Evolutionary conservation across 495 filamentous ascomycete species (phyloP).

Genomic region (Evansstolkia leycettana): DNA sequence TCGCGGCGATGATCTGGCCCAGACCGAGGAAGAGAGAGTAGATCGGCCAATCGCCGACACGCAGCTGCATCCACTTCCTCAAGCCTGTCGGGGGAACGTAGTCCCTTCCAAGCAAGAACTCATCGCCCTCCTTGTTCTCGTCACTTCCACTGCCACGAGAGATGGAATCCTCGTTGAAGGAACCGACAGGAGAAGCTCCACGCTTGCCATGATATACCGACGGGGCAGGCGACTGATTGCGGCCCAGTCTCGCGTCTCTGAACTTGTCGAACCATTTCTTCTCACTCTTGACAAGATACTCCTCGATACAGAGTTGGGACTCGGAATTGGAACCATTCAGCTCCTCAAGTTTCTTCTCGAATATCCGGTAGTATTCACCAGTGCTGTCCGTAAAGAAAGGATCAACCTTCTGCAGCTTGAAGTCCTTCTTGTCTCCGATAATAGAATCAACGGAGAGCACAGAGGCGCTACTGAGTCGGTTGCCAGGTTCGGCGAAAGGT

Average conservation of each 20-base stretch:
- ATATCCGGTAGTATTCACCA: constrained; percentile 47
- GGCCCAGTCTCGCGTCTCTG: constrained; percentile 43
- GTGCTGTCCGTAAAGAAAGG: constrained; percentile 60
- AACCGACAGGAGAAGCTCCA: constrained; percentile 20
- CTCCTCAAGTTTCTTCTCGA: constrained; percentile 46
- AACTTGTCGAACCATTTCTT: constrained; percentile 59
- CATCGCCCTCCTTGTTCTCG: constrained; percentile 19
- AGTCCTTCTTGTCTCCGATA: constrained; percentile 49
- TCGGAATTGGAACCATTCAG: constrained; percentile 46
- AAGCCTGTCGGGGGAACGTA: constrained; percentile 57
- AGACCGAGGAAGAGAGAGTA: constrained; percentile 57
- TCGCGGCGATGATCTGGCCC: constrained; percentile 58
- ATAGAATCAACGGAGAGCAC: constrained; percentile 41
- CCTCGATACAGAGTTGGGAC: constrained; percentile 52
- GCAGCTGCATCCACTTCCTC: constrained; percentile 38
- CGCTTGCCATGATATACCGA: constrained; percentile 26
- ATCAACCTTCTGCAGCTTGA: constrained; percentile 55
- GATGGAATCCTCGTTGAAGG: constrained; percentile 24
- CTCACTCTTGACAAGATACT: constrained; percentile 54
- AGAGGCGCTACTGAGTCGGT: constrained; percentile 32
- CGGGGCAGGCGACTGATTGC: constrained; percentile 32
- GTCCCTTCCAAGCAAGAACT: constrained; percentile 51
- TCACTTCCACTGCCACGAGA: constrained; percentile 26
- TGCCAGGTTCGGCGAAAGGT: constrained; percentile 22
- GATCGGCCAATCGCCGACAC: constrained; percentile 53